Base-by-base conservation (phyloP, 495 filamentous ascomycete species). In the Emericellopsis terricola region DNA sequence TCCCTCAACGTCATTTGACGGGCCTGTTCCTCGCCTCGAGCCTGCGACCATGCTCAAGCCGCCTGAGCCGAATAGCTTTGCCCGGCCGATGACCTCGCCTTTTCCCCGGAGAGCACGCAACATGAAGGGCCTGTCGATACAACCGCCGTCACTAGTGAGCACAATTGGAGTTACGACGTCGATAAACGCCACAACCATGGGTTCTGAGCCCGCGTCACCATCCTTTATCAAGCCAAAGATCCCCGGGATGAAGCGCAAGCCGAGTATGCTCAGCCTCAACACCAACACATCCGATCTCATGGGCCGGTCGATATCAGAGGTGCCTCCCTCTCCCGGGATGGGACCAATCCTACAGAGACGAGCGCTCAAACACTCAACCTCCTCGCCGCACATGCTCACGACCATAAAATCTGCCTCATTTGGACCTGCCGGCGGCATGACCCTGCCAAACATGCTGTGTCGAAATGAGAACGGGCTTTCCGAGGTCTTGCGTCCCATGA, bases 111-210 rank as follows among this genome's bases (percentile, higher is more conserved):
- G 82, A 49, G 68, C 73, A 19, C 77, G 84, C 33, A 97, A 97
- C 52, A 74, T 87, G 46, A 97, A 97, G 52, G 87, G 87, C 32
- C 62, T 97, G 3, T 93, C 85, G 1, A 69, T 96, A 37, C 82
- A 89, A 38, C 81, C 91, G 30, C 72, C 78, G 10, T 63, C 71
- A 9, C 53, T 61, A 6, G 56, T 46, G 57, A 64, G 38, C 36
- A 40, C 57, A 18, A n/a, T n/a, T n/a, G n/a, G n/a, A n/a, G n/a
- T n/a, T n/a, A n/a, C n/a, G n/a, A n/a, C n/a, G n/a, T n/a, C n/a
- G n/a, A n/a, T n/a, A n/a, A 49, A 52, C 1, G 46, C 33, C 13
- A 23, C 50, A 10, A 54, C 52, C 2, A 41, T 62, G 31, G 46
- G 77, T 15, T 84, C 81, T 0, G 78, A 81, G 20, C 81, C 86